phyloP scores from a whole-genome alignment of 441 rosid species.

The Biscutella auriculata region DNA sequence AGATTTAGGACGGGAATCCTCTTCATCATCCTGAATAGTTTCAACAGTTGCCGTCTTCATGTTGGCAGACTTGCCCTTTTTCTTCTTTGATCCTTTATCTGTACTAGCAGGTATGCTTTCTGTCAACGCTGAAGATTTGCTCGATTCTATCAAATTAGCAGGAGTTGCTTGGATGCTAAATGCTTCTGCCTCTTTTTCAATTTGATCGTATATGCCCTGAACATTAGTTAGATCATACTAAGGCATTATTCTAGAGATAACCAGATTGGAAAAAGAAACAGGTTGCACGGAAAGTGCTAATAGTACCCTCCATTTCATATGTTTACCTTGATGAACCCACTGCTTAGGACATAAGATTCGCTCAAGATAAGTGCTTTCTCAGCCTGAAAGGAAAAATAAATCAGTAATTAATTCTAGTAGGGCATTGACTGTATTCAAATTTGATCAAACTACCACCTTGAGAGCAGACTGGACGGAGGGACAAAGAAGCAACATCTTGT shows the following conservation, averaged over 20 bases:
- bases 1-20: conserved; percentile 52
- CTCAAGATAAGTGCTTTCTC: conserved; percentile 64
- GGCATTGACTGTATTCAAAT: not conserved
- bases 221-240: conserved; percentile 15
- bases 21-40: conserved; percentile 50
- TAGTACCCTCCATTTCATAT: not conserved
- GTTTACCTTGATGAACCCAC: conserved; percentile 68
- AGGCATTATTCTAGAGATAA: conserved; percentile 15
- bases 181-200: conserved; percentile 69
- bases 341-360: conserved; percentile 65
- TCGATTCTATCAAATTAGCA: conserved; percentile 22
- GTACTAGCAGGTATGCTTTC: conserved; percentile 36
- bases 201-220: conserved; percentile 59
- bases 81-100: conserved; percentile 73
- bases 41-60: conserved; percentile 37
- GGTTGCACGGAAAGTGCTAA: not conserved
- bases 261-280: not conserved
- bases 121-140: conserved; percentile 34
- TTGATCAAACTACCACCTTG: conserved; percentile 42
- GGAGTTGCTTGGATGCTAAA: conserved; percentile 44
- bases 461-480: conserved; percentile 61
- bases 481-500: conserved; percentile 62
- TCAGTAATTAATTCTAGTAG: not conserved
- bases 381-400: conserved; percentile 37
- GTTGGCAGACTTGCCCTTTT: conserved; percentile 62